Evolutionary conservation across 371 early-diverging fungal genomes (phyloP).

Genomic region (Synchytrium microbalum): DNA sequence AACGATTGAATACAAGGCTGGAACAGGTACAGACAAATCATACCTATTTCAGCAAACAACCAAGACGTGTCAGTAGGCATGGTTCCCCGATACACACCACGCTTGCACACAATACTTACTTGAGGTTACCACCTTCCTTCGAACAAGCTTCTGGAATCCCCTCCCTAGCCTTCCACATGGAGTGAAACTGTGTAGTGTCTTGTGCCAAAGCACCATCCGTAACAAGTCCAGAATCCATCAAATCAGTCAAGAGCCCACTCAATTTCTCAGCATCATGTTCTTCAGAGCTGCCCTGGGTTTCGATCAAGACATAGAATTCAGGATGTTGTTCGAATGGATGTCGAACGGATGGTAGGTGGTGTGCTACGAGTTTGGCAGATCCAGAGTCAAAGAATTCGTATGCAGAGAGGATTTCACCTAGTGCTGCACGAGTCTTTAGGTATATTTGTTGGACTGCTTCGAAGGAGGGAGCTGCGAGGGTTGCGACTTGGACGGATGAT

Average conservation of each 20-base stretch:
- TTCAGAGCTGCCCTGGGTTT: slow-evolving; percentile 86
- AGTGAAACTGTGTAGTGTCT: slow-evolving; percentile 58
- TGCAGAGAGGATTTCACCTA: slow-evolving; percentile 91
- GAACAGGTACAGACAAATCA: neutral
- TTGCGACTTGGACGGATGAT: slow-evolving; percentile 35
- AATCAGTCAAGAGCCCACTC: slow-evolving; percentile 51
- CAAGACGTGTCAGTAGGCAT: neutral
- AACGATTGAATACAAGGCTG: slow-evolving; percentile 70
- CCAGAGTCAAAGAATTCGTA: slow-evolving; percentile 92
- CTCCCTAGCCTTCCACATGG: slow-evolving; percentile 88
- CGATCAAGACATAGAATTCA: slow-evolving; percentile 70
- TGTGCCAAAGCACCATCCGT: slow-evolving; percentile 89
- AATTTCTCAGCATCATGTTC: slow-evolving; percentile 90
- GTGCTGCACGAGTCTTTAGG: slow-evolving; percentile 55
- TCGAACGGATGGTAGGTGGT: slow-evolving; percentile 41
- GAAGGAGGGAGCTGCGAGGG: neutral
- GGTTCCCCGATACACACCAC: neutral
- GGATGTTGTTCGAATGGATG: slow-evolving; percentile 48
- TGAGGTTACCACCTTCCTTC: slow-evolving; percentile 68
- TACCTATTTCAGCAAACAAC: neutral
- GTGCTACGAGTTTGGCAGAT: slow-evolving; percentile 59
- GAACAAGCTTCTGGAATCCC: slow-evolving; percentile 84
- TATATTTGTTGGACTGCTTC: slow-evolving; percentile 8
- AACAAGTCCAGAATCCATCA: slow-evolving; percentile 57
- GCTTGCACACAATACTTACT: slow-evolving; percentile 58